phyloP scores from a whole-genome alignment of 2,329 filamentous ascomycete genomes.

The Fusarium sp. region DNA sequence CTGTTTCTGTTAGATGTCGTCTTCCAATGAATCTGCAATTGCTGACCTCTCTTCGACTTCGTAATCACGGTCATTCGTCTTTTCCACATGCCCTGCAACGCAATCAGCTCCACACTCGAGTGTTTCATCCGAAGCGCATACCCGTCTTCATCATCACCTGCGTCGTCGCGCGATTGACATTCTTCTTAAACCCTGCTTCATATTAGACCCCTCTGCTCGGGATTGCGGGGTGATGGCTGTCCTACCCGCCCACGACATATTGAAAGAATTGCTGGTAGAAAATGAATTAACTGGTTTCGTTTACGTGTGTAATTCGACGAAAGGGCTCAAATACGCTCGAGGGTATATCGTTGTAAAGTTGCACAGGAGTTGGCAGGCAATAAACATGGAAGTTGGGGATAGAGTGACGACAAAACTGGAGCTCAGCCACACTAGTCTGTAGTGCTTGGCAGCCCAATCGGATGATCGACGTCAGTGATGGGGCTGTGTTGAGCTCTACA shows the following conservation, averaged over 20 bases:
- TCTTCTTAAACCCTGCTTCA: constrained; percentile 72
- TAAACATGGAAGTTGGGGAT: constrained; percentile 35
- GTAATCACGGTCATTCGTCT: constrained; percentile 98
- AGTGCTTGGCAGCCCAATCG: constrained; percentile 42
- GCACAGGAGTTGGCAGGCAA: constrained; percentile 34
- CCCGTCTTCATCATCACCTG: constrained; percentile 99
- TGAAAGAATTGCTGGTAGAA: constrained; percentile 39
- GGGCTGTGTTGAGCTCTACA: constrained; percentile 27
- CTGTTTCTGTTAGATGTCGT: constrained; percentile 56
- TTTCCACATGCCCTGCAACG: constrained; percentile 85
- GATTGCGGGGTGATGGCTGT: constrained; percentile 42
- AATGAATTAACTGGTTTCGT: constrained; percentile 5
- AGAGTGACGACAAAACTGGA: constrained; percentile 46
- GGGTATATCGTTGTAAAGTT: constrained; percentile 29
- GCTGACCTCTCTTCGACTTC: constrained; percentile 90
- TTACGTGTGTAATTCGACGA: constrained; percentile 7
- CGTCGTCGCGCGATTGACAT: constrained; percentile 98
- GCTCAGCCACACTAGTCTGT: constrained; percentile 45
- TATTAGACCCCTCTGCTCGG: constrained; percentile 45
- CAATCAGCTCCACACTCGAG: constrained; percentile 14
- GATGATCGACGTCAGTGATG: constrained; percentile 46
- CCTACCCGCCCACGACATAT: constrained; percentile 78
- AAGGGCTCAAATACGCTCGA: constrained; percentile 24
- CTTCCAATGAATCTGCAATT: neutral
- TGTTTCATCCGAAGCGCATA: constrained; percentile 49